phyloP scores from a whole-genome alignment of 2,329 filamentous ascomycete genomes.

The Fonsecaea erecta region DNA sequence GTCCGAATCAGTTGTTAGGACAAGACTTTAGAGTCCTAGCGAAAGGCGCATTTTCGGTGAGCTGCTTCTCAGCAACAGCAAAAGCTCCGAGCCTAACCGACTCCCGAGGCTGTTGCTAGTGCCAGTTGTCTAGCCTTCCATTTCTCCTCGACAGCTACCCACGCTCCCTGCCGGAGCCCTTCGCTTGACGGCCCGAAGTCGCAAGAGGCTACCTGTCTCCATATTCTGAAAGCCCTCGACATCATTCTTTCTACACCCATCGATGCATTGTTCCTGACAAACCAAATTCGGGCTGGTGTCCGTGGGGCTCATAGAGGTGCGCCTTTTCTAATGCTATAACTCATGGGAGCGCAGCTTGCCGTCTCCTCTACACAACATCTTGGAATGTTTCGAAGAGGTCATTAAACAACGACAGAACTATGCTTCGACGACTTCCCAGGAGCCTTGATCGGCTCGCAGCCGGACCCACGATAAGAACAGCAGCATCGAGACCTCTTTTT shows the following conservation, averaged over 20 bases:
- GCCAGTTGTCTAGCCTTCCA: too few relatives aligned
- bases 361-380: neutral
- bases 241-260: neutral
- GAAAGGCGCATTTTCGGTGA: slow-evolving; percentile 18
- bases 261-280: slow-evolving; percentile 8
- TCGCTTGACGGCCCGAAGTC: slow-evolving; percentile 14
- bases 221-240: neutral
- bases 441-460: slow-evolving; percentile 29
- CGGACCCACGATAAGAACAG: slow-evolving; percentile 14
- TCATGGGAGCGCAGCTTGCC: neutral
- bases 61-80: neutral
- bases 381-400: slow-evolving; percentile 2
- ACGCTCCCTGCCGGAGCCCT: neutral
- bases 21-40: neutral
- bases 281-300: slow-evolving; percentile 18
- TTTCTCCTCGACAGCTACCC: neutral
- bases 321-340: slow-evolving; percentile 6
- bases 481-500: slow-evolving; percentile 17
- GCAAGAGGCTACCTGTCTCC: slow-evolving; percentile 5
- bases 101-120: slow-evolving; percentile 15
- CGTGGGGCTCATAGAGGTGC: neutral
- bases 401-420: slow-evolving; percentile 14
- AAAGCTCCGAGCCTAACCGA: slow-evolving; percentile 12
- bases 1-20: neutral
- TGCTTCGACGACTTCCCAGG: slow-evolving; percentile 32